phyloP scores from a whole-genome alignment of 768 basidiomycete genomes.

The Trametes meyenii region DNA sequence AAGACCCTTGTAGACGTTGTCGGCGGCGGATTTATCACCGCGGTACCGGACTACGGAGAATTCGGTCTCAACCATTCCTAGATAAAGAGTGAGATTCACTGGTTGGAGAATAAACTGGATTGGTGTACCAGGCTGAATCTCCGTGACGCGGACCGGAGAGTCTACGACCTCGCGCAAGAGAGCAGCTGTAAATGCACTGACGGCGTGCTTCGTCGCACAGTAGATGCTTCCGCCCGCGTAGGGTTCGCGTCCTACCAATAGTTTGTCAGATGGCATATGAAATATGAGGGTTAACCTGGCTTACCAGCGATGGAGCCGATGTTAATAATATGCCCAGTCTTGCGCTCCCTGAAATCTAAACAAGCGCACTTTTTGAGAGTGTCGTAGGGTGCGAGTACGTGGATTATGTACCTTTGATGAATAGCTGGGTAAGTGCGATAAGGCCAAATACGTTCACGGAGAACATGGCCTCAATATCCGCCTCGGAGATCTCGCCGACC shows the following conservation, averaged over 20 bases:
- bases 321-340: slow-evolving; percentile 90
- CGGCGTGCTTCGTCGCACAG: slow-evolving; percentile 87
- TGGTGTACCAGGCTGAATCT: slow-evolving; percentile 85
- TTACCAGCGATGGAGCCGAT: slow-evolving; percentile 87
- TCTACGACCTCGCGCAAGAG: slow-evolving; percentile 87
- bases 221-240: slow-evolving; percentile 94
- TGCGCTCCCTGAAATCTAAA: slow-evolving; percentile 35
- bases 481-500: slow-evolving; percentile 78
- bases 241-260: slow-evolving; percentile 40
- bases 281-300: slow-evolving; percentile 27
- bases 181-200: slow-evolving; percentile 83
- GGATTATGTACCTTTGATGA: slow-evolving; percentile 39
- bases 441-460: slow-evolving; percentile 73
- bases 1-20: slow-evolving; percentile 89
- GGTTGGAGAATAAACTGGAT: no score
- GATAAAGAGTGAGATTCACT: no score
- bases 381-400: slow-evolving; percentile 38
- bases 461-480: slow-evolving; percentile 71
- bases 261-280: neutral
- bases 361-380: neutral
- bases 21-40: slow-evolving; percentile 80
- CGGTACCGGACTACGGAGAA: slow-evolving; percentile 91
- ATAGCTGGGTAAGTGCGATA: slow-evolving; percentile 78
- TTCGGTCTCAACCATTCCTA: slow-evolving; percentile 87
- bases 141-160: slow-evolving; percentile 90